Base-by-base conservation (phyloP, 2,329 filamentous ascomycete species). In the Epichloe hybrida region DNA sequence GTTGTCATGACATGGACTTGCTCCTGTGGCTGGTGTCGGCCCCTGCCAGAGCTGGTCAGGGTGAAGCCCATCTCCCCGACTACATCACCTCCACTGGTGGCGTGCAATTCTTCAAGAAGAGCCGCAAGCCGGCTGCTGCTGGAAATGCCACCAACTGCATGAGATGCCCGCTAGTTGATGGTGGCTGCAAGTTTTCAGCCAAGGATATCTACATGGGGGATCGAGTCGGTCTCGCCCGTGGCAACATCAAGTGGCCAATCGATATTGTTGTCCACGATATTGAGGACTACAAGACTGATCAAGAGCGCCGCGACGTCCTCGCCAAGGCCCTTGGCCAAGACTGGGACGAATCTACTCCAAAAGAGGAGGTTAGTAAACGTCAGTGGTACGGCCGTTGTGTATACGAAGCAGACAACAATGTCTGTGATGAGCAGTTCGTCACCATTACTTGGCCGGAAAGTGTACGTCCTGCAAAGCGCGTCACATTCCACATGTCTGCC, bases 301-400 rank as follows among this genome's bases (percentile, higher is more conserved):
- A 61, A n/a, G 62, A 62, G 46, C 66, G 65, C 46, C 59, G 61
- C 53, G 62, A 69, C 1, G 72, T 72, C 40, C 51, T 76, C 20
- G 52, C 76, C 31, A 59, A 61, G 48, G 64, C 69, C 45, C 65
- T 78, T 12, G 65, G 68, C 20, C 73, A 79, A 48, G 76, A 81
- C 60, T 81, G 82, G 52, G 69, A 74, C 13, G 61, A 67, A 1
- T 62, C 66, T 6, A 79, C 73, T 0, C 71, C 75, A 4, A 65
- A 69, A 49, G 61, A 67, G 1, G 68, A 72, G n/a, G 63, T 76
- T 1, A 71, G 72, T 3, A 68, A 69, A 5, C 70, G 74, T 9
- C 83, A 83, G 56, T 85, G 89, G 88, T 97, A 89, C 62, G 93
- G 93, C 0, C 81, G 91, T n/a, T 98, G 93, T 62, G 93, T 97